Evolutionary conservation across 768 basidiomycete species (phyloP), one percentile per base, ranked within the genome.

Genomic region (Lactarius indigo): DNA sequence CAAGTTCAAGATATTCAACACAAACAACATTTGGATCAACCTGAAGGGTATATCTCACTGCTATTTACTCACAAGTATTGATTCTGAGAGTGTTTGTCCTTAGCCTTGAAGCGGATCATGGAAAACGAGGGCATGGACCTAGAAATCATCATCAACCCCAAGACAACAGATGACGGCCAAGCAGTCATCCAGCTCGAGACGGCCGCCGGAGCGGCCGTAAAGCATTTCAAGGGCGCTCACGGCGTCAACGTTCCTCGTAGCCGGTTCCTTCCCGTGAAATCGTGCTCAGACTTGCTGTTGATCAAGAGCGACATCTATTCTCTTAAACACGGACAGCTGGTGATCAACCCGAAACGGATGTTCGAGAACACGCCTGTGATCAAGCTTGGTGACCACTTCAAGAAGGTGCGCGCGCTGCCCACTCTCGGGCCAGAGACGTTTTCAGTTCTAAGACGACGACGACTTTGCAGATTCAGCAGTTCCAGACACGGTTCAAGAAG

Each of bases 371-470:
- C 92, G 31, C 96, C 95, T n/a, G 94, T 96, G 58, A 92, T 98
- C 84, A 97, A 97, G 81, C 85, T 97, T 58, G 94, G 95, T 55
- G 93, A 95, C 77, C 91, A 92, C 76, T 97, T 98, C 87, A 97
- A 96, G 84, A 96, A 93, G 86, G 91, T 92, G 63, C 57, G 76
- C 26, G 63, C 56, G 76, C 39, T 15, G 17, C 8, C 35, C 37
- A 23, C 37, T 12, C 37, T 50, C n/a, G 31, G 31, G 31, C 2
- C 6, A 5, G 31, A 44, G 30, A 6, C 50, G 58, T 47, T 57
- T 17, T 58, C n/a, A 0, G 23, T 31, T 18, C 41, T 66, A 42
- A 23, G 20, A 39, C 37, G 37, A 39, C 37, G 23, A 35, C 61
- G 33, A 33, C 31, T 56, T 41, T 61, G 30, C 66, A 88, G 88